Conservation (phyloP, 2,329 filamentous ascomycete genomes). For the Sporothrix dimorphospora region DNA sequence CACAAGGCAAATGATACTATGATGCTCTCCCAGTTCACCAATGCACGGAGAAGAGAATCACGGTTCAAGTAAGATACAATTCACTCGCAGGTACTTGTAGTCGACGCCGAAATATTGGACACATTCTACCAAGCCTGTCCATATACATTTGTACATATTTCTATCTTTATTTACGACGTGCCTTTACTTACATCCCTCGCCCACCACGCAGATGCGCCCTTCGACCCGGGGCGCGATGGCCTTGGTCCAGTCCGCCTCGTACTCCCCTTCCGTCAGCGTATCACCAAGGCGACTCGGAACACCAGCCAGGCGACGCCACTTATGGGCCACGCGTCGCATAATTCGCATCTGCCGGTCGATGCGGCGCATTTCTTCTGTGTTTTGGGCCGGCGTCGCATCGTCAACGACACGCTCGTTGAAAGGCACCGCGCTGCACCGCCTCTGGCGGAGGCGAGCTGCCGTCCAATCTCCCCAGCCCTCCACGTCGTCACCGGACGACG, state of each 20-base stretch:
- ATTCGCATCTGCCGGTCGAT: slow-evolving; percentile 58
- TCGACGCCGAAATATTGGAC: too few species aligned
- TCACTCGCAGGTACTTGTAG: too few species aligned
- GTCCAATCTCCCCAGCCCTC: slow-evolving; percentile 45
- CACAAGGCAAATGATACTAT: too few species aligned
- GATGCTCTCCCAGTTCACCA: too few species aligned
- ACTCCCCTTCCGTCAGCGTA: slow-evolving; percentile 61
- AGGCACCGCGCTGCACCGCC: slow-evolving; percentile 41
- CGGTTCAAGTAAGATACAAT: too few species aligned
- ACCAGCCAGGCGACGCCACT: slow-evolving; percentile 72
- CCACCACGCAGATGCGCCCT: slow-evolving; percentile 67
- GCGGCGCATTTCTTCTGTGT: slow-evolving; percentile 47
- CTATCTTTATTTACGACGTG: background rate
- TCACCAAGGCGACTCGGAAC: slow-evolving; percentile 59
- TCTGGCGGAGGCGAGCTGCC: slow-evolving; percentile 43
- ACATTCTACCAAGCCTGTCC: too few species aligned
- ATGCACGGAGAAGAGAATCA: too few species aligned
- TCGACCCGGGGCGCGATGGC: slow-evolving; percentile 79
- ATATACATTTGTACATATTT: background rate
- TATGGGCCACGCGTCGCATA: slow-evolving; percentile 68
- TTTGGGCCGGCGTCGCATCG: slow-evolving; percentile 42
- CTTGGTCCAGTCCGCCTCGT: slow-evolving; percentile 74
- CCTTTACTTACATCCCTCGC: background rate
- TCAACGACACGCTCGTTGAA: slow-evolving; percentile 52
- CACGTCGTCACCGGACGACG: slow-evolving; percentile 25